Conservation (phyloP, 2,329 filamentous ascomycete species). For the Reticulascus tulasneorum region DNA sequence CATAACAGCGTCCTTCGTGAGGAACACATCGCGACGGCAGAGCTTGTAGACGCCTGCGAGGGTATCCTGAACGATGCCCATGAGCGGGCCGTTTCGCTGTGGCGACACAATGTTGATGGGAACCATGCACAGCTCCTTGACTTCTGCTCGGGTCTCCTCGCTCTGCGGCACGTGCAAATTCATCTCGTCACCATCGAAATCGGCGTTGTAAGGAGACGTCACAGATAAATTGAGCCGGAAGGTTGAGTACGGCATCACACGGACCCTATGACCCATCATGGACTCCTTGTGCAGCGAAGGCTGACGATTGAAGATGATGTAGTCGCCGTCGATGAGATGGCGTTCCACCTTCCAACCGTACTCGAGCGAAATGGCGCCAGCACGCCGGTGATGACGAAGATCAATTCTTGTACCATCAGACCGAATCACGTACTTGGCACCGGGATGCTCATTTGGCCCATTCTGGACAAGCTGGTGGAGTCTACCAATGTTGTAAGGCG, state of each 20-base stretch:
- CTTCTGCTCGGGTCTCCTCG: constrained; percentile 92
- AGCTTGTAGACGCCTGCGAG: constrained; percentile 97
- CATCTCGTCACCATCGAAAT: constrained; percentile 99
- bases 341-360: constrained; percentile 99
- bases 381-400: constrained; percentile 85
- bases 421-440: constrained; percentile 93
- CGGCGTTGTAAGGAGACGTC: constrained; percentile 97
- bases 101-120: constrained; percentile 97
- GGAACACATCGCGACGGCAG: constrained; percentile 85
- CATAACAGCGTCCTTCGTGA: constrained; percentile 90
- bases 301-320: constrained; percentile 99
- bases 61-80: constrained; percentile 99
- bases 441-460: constrained; percentile 90
- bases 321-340: constrained; percentile 92
- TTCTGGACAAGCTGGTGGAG: constrained; percentile 86
- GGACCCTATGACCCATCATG: constrained; percentile 98
- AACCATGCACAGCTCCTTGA: constrained; percentile 94
- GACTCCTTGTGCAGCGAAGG: constrained; percentile 99
- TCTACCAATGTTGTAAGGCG: constrained; percentile 94
- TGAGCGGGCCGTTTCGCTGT: constrained; percentile 91
- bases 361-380: constrained; percentile 79
- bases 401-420: constrained; percentile 93
- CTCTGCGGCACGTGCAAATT: constrained; percentile 98
- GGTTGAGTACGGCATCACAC: constrained; percentile 98
- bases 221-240: constrained; percentile 97